phyloP scores from a whole-genome alignment of 2,329 filamentous ascomycete genomes.

The Phyllosticta citrichinensis region DNA sequence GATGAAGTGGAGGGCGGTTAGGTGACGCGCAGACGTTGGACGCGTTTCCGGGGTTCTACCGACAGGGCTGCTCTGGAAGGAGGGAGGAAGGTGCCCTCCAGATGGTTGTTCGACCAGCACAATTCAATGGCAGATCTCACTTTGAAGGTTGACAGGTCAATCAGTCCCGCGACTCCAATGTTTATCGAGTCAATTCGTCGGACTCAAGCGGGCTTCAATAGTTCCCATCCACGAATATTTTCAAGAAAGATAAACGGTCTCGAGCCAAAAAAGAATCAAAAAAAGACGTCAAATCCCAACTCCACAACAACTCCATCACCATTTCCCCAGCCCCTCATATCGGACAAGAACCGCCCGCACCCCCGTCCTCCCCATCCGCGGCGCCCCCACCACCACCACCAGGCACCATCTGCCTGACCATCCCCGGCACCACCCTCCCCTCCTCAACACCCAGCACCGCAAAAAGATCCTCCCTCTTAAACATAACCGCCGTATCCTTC shows the following conservation, averaged over 20 bases:
- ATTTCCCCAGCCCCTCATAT: not conserved
- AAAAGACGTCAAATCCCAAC: not conserved
- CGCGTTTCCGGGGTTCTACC: not conserved
- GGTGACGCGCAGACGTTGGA: not conserved
- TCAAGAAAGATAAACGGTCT: no score
- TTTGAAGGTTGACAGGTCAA: no score
- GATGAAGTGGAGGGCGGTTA: not conserved
- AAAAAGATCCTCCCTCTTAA: constrained; percentile 29
- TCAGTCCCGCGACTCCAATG: no score
- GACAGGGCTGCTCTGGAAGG: not conserved
- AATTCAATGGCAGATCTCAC: no score
- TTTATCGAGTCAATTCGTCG: no score
- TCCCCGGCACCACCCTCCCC: constrained; percentile 9
- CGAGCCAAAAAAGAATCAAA: no score
- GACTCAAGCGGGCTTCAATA: no score
- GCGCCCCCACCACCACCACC: not conserved
- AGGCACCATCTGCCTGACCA: not conserved
- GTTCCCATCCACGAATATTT: no score
- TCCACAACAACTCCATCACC: not conserved
- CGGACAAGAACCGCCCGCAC: not conserved
- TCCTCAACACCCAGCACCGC: constrained; percentile 24
- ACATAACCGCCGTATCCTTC: constrained; percentile 38
- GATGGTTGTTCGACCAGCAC: no score
- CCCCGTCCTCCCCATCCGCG: not conserved
- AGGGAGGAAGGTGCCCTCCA: no score